Base-by-base conservation (phyloP, 2,329 filamentous ascomycete genomes). In the Exophiala spinifera region DNA sequence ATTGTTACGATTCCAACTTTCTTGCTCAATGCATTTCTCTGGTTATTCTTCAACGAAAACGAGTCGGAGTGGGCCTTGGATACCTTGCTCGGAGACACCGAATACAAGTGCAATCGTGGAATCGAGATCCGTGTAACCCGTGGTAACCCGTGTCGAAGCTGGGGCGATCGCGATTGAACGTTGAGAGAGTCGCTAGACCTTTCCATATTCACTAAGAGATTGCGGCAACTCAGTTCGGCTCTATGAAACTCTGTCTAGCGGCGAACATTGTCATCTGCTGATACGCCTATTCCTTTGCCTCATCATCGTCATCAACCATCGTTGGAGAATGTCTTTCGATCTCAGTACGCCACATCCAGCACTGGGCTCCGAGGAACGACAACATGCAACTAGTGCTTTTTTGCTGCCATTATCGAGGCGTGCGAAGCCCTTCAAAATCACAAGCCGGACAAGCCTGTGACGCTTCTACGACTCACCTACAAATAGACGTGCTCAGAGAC, bases 401-500 rank as follows among this genome's bases (percentile, higher is more conserved):
- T 63, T 37, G 49, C 31, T n/a, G n/a, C 46, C 36, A 39, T 63
- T 33, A 28, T 63, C 53, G 54, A 57, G 49, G 51, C 56, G 48
- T 59, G 53, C 46, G 59, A 63, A 55, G 50, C 59, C 37, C 39
- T 57, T 37, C 60, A 63, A 46, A 53, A 49, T 47, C 55, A 50
- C 48, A 49, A 51, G 37, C 61, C 59, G 14, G 61, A 63, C 56
- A 63, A 60, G 49, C 52, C 54, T 42, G 47, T 58, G 45, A 57
- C 54, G 20, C 59, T 62, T n/a, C 50, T 61, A 15, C 53, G 59
- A 15, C 53, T 59, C 37, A 63, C 53, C 43, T 61, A 61, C 54
- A 59, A 62, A 47, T 45, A 61, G 46, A 48, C 43, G 43, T 50
- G 56, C 37, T 56, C 58, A 42, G 56, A 57, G 44, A 51, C 46